Conservation (phyloP, 75 land plant species). For the Larix kaempferi region DNA sequence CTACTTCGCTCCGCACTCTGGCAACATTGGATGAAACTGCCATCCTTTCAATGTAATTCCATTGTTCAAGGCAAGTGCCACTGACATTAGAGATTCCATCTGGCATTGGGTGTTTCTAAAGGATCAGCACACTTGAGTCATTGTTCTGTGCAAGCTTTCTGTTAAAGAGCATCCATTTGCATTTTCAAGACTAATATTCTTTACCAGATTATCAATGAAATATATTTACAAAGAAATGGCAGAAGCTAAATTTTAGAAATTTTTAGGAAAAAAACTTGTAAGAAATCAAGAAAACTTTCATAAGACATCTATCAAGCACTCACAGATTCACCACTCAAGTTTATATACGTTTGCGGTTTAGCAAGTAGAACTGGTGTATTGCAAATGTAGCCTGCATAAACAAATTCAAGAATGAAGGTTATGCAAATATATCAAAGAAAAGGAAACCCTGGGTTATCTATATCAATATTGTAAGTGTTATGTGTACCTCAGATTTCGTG, state of each 20-base stretch:
- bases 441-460: neutral
- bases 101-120: neutral
- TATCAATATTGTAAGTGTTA: neutral
- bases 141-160: neutral
- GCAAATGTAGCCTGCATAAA: slow-evolving; percentile 75
- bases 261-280: no score
- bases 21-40: no score
- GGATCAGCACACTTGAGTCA: neutral
- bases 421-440: no score
- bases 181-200: neutral
- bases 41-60: neutral
- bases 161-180: neutral
- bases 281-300: neutral
- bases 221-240: neutral
- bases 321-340: slow-evolving; percentile 92
- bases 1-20: no score
- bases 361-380: slow-evolving; percentile 80
- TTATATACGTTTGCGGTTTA: slow-evolving; percentile 96
- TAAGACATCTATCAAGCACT: slow-evolving; percentile 19
- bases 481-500: neutral
- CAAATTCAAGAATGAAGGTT: neutral
- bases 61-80: neutral
- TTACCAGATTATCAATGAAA: neutral
- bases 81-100: neutral
- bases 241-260: neutral